Conservation (phyloP, 2,329 filamentous ascomycete species). For the Talaromyces piceae region DNA sequence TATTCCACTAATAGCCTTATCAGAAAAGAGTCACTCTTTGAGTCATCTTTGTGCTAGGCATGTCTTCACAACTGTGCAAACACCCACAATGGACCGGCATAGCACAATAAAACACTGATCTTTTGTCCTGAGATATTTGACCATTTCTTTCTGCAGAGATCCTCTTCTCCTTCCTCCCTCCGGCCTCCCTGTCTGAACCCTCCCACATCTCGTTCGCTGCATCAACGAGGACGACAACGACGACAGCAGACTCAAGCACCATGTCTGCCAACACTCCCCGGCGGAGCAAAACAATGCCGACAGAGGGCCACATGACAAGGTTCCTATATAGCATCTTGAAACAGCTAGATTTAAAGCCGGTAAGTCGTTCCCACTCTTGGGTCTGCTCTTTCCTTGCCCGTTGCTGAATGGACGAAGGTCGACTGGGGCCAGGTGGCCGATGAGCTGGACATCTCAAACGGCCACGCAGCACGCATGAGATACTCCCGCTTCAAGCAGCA, state of each 20-base stretch:
- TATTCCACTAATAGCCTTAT: no score
- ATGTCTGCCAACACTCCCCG: slow-evolving; percentile 19
- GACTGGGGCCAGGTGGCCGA: slow-evolving; percentile 48
- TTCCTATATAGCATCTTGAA: slow-evolving; percentile 51
- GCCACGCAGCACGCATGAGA: slow-evolving; percentile 51
- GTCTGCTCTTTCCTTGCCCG: no score
- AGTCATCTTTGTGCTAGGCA: no score
- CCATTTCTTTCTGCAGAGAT: no score
- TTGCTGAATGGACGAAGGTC: slow-evolving; percentile 29
- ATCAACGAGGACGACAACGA: background rate
- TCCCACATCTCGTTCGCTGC: background rate
- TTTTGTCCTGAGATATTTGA: no score
- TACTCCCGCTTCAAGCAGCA: slow-evolving; percentile 48
- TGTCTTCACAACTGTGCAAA: no score
- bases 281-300: slow-evolving; percentile 38
- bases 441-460: slow-evolving; percentile 47
- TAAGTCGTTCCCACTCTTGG: slow-evolving; percentile 23
- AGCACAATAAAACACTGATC: no score
- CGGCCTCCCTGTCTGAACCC: background rate
- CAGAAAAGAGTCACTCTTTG: no score
- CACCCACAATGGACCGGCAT: no score
- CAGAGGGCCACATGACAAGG: slow-evolving; percentile 43
- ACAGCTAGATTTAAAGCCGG: slow-evolving; percentile 47
- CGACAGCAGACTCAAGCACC: background rate
- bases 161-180: no score